These are phyloP conservation scores for Artemisia tridentata DNA, from an alignment of 129 eudicot species.

Conservation along the genomic window DNA sequence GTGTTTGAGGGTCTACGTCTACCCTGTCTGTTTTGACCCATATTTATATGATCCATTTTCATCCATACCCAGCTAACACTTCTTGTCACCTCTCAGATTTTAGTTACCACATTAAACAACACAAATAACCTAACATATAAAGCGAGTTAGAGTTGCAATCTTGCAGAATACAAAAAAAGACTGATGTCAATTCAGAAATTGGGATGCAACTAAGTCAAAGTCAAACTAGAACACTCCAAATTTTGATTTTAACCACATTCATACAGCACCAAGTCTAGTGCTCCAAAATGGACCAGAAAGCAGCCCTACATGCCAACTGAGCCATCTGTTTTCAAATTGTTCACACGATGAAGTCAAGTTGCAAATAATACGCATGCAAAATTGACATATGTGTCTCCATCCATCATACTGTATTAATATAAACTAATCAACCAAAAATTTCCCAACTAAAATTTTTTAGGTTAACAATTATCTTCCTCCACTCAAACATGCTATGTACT, in stretches of 20 bases:
- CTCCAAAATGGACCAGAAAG: constrained; percentile 34
- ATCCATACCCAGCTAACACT: not conserved
- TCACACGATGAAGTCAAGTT: constrained; percentile 24
- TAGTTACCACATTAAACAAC: not conserved
- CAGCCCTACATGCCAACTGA: constrained; percentile 4
- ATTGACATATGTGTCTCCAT: not conserved
- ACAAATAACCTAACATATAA: not conserved
- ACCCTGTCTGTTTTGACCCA: too few species aligned
- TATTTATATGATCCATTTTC: too few species aligned
- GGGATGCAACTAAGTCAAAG: constrained; percentile 20
- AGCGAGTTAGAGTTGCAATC: not conserved
- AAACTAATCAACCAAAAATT: not conserved
- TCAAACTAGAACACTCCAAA: constrained; percentile 12
- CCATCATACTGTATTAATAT: too few species aligned
- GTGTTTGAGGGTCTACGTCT: too few species aligned
- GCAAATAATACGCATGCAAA: constrained; percentile 9
- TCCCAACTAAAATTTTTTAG: not conserved
- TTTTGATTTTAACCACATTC: too few species aligned
- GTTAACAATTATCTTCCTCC: not conserved
- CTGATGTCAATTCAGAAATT: not conserved
- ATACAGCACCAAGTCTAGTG: not conserved
- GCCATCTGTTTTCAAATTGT: constrained; percentile 15
- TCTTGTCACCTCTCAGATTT: not conserved
- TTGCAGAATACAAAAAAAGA: not conserved
- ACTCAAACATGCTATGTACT: too few species aligned